phyloP scores from a whole-genome alignment of 2,329 filamentous ascomycete species.

The Grosmannia huntii region DNA sequence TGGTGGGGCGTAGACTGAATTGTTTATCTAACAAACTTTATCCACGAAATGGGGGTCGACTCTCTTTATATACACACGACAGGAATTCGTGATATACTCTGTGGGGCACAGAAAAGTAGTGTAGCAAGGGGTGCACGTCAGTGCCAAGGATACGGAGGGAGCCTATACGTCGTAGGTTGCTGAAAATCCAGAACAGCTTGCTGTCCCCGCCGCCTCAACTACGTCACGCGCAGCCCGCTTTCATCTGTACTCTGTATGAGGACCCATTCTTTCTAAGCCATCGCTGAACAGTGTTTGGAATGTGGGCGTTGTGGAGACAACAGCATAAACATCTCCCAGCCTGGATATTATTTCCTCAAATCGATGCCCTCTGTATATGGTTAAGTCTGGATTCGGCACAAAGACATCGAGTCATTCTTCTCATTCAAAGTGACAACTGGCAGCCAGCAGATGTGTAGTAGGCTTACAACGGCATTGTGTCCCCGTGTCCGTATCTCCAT shows the following conservation, averaged over 20 bases:
- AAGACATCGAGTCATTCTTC: too few relatives aligned
- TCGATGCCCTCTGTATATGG: too few relatives aligned
- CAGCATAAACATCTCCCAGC: too few relatives aligned
- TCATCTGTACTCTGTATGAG: background rate
- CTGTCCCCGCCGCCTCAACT: background rate
- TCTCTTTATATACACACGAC: background rate
- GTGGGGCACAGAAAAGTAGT: too few relatives aligned
- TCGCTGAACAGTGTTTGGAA: background rate
- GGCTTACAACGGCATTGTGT: too few relatives aligned
- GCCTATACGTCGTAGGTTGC: background rate
- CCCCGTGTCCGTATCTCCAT: too few relatives aligned
- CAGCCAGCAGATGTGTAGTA: too few relatives aligned
- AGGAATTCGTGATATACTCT: background rate
- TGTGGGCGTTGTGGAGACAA: too few relatives aligned
- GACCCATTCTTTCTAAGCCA: background rate
- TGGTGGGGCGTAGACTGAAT: background rate
- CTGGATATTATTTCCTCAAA: too few relatives aligned
- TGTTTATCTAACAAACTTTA: too few relatives aligned
- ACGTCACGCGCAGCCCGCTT: background rate
- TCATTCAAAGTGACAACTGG: too few relatives aligned
- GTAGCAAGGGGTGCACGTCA: background rate
- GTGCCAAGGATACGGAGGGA: background rate
- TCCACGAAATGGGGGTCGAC: background rate
- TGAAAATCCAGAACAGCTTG: background rate
- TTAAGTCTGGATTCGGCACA: too few relatives aligned